Percentiles rank a stretch among this genome's conserved stretches.
Conservation (phyloP, 768 basidiomycete species). For the Serendipita indica region DNA sequence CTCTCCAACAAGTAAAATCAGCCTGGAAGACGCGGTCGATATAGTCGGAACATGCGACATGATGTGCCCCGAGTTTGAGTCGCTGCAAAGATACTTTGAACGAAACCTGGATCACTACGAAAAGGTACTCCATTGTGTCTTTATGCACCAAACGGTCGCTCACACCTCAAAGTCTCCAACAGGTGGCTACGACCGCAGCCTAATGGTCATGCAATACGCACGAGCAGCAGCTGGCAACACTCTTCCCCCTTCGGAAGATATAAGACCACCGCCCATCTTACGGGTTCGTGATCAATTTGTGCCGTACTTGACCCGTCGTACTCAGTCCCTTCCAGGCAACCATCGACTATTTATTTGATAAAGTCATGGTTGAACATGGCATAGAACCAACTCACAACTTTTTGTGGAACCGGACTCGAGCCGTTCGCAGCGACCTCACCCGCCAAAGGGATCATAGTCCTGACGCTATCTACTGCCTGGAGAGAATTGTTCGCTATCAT, state of each 20-base stretch:
- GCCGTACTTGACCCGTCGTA: not conserved
- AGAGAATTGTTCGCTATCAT: slow-evolving; percentile 88
- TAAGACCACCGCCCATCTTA: slow-evolving; percentile 74
- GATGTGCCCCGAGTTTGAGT: slow-evolving; percentile 92
- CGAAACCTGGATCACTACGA: slow-evolving; percentile 81
- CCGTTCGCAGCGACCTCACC: slow-evolving; percentile 86
- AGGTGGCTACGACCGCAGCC: slow-evolving; percentile 39
- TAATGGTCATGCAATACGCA: slow-evolving; percentile 90
- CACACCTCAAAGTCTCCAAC: slow-evolving; percentile 9
- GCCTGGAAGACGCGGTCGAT: slow-evolving; percentile 81
- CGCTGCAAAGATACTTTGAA: slow-evolving; percentile 78
- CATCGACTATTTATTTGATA: slow-evolving; percentile 82
- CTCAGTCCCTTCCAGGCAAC: slow-evolving; percentile 39
- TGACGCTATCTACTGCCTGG: slow-evolving; percentile 76
- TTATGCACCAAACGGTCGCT: not conserved
- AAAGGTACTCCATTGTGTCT: slow-evolving; percentile 35
- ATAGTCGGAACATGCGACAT: slow-evolving; percentile 83
- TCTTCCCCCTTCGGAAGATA: slow-evolving; percentile 65
- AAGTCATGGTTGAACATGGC: slow-evolving; percentile 53
- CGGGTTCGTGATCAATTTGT: slow-evolving; percentile 32
- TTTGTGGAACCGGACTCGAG: slow-evolving; percentile 81
- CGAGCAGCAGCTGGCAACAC: slow-evolving; percentile 84
- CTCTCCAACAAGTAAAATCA: not conserved
- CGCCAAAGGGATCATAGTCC: slow-evolving; percentile 73
- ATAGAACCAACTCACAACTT: slow-evolving; percentile 64